phyloP scores from a whole-genome alignment of 805 yeast genomes.

The Wickerhamomyces chambardii region DNA sequence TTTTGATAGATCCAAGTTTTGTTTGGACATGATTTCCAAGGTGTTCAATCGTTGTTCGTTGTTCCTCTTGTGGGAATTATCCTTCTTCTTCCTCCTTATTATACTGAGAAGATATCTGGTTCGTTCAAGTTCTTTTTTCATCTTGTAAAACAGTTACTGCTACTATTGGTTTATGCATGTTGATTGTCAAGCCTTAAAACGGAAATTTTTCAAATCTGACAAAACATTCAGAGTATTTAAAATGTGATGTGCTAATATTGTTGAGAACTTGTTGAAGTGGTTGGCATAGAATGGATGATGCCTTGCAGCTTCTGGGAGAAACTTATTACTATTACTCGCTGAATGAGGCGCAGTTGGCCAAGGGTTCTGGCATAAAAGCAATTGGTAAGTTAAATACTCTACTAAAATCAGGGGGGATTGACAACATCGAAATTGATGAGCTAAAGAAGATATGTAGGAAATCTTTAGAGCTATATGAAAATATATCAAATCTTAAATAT shows the following conservation, averaged over 20 bases:
- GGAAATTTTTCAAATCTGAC: no score
- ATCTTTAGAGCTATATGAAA: background rate
- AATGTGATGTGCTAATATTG: no score
- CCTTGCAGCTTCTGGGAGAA: background rate
- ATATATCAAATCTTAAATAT: no score
- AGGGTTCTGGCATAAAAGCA: conserved; percentile 1
- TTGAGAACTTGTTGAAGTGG: no score
- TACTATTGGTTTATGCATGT: no score
- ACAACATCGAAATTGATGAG: background rate
- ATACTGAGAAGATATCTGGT: conserved; percentile 1
- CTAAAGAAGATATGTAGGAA: background rate
- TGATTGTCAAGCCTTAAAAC: no score
- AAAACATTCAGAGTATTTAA: no score
- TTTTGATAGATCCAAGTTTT: conserved; percentile 13
- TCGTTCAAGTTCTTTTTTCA: background rate
- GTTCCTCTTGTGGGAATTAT: background rate
- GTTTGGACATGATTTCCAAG: conserved; percentile 8
- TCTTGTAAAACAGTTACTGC: no score
- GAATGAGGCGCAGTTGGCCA: background rate
- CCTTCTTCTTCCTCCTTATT: conserved; percentile 6
- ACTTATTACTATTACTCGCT: background rate
- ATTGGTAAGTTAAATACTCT: background rate
- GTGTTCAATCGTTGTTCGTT: conserved; percentile 3
- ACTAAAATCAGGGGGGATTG: background rate
- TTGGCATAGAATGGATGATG: background rate